Percentiles rank a stretch among this genome's conserved stretches.
Conservation (phyloP, 2,329 filamentous ascomycete species). For the Chrysoporthe austroafricana region DNA sequence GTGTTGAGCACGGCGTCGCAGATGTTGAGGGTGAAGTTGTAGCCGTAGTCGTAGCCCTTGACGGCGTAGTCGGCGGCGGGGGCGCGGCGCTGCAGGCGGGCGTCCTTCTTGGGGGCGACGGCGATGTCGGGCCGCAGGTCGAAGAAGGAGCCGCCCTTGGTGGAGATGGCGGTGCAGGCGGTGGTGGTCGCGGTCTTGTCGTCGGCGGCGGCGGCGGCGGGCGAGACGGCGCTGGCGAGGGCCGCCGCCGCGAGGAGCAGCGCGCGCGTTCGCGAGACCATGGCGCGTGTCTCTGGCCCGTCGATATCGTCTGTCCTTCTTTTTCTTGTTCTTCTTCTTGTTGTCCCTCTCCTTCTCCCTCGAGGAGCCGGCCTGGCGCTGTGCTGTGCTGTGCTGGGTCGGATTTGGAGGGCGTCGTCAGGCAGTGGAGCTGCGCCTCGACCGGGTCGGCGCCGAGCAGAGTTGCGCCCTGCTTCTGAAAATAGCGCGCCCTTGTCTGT, state of each 20-base stretch:
- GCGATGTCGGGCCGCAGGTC: conserved; percentile 61
- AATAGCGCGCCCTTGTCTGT: too few relatives aligned
- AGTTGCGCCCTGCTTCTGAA: background rate
- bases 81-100: conserved; percentile 47
- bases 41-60: conserved; percentile 75
- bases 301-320: background rate
- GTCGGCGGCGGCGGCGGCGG: conserved; percentile 25
- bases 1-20: conserved; percentile 75
- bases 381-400: too few relatives aligned
- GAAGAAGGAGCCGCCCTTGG: conserved; percentile 58
- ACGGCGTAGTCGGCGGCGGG: conserved; percentile 62
- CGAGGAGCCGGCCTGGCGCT: background rate
- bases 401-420: background rate
- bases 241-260: conserved; percentile 26
- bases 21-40: conserved; percentile 84
- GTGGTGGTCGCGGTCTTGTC: conserved; percentile 45
- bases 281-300: background rate
- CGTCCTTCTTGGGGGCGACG: conserved; percentile 45
- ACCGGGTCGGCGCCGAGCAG: conserved; percentile 1
- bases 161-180: conserved; percentile 59
- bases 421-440: background rate
- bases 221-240: conserved; percentile 15
- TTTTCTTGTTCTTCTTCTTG: background rate
- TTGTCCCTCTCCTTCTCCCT: background rate
- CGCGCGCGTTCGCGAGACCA: conserved; percentile 23